Evolutionary conservation across 78 protist species (phyloP).

Genomic region (Anaeramoeba ignava): DNA sequence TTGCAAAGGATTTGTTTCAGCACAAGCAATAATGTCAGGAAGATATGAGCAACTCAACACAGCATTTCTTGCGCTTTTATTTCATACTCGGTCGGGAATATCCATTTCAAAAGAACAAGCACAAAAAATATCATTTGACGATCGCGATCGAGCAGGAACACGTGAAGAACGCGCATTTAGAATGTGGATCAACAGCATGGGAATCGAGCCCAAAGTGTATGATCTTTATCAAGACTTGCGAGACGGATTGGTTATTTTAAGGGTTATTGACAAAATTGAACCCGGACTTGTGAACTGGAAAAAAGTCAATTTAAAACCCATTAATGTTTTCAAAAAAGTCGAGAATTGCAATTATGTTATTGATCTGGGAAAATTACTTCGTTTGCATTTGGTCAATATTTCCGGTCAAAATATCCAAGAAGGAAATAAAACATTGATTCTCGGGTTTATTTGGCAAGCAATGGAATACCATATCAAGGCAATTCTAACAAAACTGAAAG

Average conservation of each 20-base stretch:
- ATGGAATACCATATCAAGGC: constrained; percentile 27
- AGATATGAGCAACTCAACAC: too few relatives aligned
- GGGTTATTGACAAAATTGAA: constrained; percentile 43
- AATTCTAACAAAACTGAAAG: constrained; percentile 17
- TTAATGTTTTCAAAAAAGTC: constrained; percentile 37
- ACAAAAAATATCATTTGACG: too few relatives aligned
- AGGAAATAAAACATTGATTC: constrained; percentile 61
- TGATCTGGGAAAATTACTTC: constrained; percentile 29
- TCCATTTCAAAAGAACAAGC: too few relatives aligned
- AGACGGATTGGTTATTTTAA: constrained; percentile 39
- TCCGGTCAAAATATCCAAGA: constrained; percentile 66
- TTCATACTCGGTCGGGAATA: too few relatives aligned
- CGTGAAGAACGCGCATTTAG: constrained; percentile 58
- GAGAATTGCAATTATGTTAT: constrained; percentile 73
- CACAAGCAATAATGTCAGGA: too few relatives aligned
- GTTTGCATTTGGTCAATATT: constrained; percentile 53
- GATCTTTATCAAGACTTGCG: constrained; percentile 37
- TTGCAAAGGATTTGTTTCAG: too few relatives aligned
- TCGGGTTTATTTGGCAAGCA: too few relatives aligned
- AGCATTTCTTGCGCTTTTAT: too few relatives aligned
- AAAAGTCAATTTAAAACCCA: constrained; percentile 27
- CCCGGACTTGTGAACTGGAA: constrained; percentile 43
- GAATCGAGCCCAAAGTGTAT: constrained; percentile 37
- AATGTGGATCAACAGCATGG: too few relatives aligned
- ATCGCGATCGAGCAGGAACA: constrained; percentile 48